Evolutionary conservation across 805 yeast genomes (phyloP), one percentile per base, ranked within the genome.

Genomic region (Metschnikowia santaceciliae): DNA sequence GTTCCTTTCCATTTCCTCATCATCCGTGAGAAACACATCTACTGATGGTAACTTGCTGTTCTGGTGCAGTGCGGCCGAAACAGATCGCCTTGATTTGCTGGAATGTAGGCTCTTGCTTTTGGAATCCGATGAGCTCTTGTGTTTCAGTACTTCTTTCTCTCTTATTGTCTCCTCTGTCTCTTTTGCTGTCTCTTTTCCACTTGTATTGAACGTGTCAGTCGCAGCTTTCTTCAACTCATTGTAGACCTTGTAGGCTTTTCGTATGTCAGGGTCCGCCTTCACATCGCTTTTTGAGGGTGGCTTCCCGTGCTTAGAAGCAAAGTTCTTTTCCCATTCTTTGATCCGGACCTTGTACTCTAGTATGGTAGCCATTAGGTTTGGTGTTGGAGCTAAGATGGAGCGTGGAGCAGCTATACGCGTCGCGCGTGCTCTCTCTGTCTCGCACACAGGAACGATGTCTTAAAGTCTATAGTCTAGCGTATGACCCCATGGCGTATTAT

Each of bases 251-350:
- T 74, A 74, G 8, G 72, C 57, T 33, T 64, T 60, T 46, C 63
- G 56, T 6, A 72, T 61, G 17, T 59, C 58, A 1, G 56, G 42
- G 46, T 72, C 64, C 2, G 55, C 54, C 51, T 71, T 71, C 20
- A 71, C 65, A 50, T 73, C 78, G 1, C 55, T 53, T 44, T 66
- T 71, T 4, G 65, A 54, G 0, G 78, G 77, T 2, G 55, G 57
- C 19, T 70, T 55, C 6, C 65, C 62, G 52, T 71, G 48, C 19
- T 46, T 32, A n/a, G 62, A 52, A 8, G 59, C 57, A 51, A 73
- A 74, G 30, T 49, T 56, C 46, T 66, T 62, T 53, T 74, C 78
- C 78, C 78, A 74, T 14, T 53, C 59, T 50, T 74, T 74, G 42
- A 74, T 72, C 46, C 63, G 57, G 32, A 47, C 40, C 26, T 49